Base-by-base conservation (phyloP, 2,329 filamentous ascomycete species). In the Clarireedia sp. region DNA sequence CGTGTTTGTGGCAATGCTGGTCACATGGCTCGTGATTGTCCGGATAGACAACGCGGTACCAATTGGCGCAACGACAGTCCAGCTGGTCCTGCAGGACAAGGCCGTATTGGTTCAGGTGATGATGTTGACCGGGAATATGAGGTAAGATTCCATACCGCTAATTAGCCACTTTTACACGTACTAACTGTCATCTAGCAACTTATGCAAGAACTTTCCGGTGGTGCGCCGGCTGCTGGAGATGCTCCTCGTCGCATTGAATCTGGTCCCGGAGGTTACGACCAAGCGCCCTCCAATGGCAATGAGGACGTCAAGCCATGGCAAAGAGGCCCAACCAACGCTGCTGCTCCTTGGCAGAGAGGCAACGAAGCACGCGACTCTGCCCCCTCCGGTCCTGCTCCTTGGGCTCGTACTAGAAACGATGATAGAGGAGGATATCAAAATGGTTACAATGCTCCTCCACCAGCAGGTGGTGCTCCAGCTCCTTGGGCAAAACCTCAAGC, bases 11-110 rank as follows among this genome's bases (percentile, higher is more conserved):
- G 94, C 64, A 96, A 97, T 70, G 91, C 94, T 62, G 94, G 94
- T 19, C 94, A 99, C 67, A 96, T 99, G 90, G 94, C 91, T 64
- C 86, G 92, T 65, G 94, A 99, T 74, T 99, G 94, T 81, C 90
- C 92, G 46, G 94, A 99, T 68, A 81, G 75, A 85, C 66, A 66
- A 63, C 67, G 89, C 69, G 94, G 94, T 66, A 83, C 86, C 46
- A 91, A 88, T 71, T 96, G 90, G 89, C 90, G 94, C 67, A 96
- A 96, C 68, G 83, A 88, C 65, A 81, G 80, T 57, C 74, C 75
- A 58, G 70, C 69, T 51, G 74, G 68, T 48, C 67, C 74, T 64
- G 81, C 81, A 70, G 51, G 51, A 29, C 51, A 54, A 54, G 85
- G 83, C 65, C 81, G 79, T 60, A 82, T 90, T 68, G 79, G 86